Evolutionary conservation across 495 filamentous ascomycete species (phyloP).

Genomic region (Xylaria curta): DNA sequence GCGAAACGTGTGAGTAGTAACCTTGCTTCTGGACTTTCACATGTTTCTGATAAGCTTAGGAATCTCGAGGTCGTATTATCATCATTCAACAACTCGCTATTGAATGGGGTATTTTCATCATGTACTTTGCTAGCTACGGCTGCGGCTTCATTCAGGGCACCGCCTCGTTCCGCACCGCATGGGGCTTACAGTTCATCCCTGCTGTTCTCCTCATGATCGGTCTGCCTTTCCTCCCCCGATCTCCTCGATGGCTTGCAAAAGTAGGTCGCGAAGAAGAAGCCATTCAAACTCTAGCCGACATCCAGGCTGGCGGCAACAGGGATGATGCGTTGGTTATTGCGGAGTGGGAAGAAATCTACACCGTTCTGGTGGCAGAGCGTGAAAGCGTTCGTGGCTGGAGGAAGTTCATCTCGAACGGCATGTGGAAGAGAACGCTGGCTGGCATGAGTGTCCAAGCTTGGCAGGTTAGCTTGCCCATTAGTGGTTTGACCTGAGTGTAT

Average conservation of each 20-base stretch:
- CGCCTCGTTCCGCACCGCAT: slow-evolving; percentile 73
- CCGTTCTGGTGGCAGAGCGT: slow-evolving; percentile 63
- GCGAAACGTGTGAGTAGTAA: slow-evolving; percentile 66
- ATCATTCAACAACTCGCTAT: slow-evolving; percentile 80
- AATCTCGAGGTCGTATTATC: slow-evolving; percentile 64
- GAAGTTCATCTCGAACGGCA: slow-evolving; percentile 65
- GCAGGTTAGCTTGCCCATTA: slow-evolving; percentile 39
- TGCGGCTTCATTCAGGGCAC: slow-evolving; percentile 67
- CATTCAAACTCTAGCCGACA: slow-evolving; percentile 68
- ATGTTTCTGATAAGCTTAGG: slow-evolving; percentile 26
- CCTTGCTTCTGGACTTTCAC: not conserved
- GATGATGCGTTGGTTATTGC: slow-evolving; percentile 72
- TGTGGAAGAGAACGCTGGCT: slow-evolving; percentile 76
- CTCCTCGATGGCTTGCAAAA: slow-evolving; percentile 75
- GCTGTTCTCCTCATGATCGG: slow-evolving; percentile 67
- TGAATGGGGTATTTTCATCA: slow-evolving; percentile 68
- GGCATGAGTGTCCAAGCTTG: slow-evolving; percentile 68
- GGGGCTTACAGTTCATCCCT: slow-evolving; percentile 76
- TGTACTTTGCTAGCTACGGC: slow-evolving; percentile 53
- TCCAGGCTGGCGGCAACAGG: slow-evolving; percentile 69
- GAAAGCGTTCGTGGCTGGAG: slow-evolving; percentile 61
- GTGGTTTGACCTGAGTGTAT: not conserved
- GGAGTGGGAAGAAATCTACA: slow-evolving; percentile 74
- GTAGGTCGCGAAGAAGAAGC: slow-evolving; percentile 72
- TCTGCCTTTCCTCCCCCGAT: slow-evolving; percentile 73